phyloP scores from a whole-genome alignment of 2,329 filamentous ascomycete genomes.

The Botrytis deweyae region DNA sequence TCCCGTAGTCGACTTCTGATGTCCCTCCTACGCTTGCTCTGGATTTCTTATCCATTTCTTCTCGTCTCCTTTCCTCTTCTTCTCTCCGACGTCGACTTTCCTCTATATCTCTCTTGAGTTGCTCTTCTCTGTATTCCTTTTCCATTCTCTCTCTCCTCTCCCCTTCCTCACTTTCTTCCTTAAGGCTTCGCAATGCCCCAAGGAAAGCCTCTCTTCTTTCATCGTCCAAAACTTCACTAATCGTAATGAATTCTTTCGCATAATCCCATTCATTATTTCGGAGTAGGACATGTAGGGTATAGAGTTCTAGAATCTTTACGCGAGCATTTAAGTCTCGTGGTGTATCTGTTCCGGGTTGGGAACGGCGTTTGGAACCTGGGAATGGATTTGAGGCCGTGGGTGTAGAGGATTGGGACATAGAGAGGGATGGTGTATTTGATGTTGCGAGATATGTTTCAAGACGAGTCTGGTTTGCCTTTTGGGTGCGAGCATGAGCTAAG shows the following conservation, averaged over 20 bases:
- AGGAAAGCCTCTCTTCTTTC: constrained; percentile 87
- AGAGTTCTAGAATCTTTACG: constrained; percentile 91
- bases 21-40: constrained; percentile 54
- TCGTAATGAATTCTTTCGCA: constrained; percentile 82
- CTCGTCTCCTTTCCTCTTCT: constrained; percentile 56
- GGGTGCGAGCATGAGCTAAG: constrained; percentile 82
- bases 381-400: constrained; percentile 48
- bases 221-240: constrained; percentile 85
- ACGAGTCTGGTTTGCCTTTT: constrained; percentile 79
- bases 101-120: constrained; percentile 56
- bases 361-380: constrained; percentile 34
- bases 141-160: constrained; percentile 61
- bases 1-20: constrained; percentile 68
- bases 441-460: constrained; percentile 87
- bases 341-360: constrained; percentile 65
- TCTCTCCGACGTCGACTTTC: constrained; percentile 57
- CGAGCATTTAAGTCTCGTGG: constrained; percentile 80
- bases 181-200: constrained; percentile 77
- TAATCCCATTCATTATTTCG: constrained; percentile 97
- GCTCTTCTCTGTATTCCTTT: constrained; percentile 55
- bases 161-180: constrained; percentile 78
- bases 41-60: constrained; percentile 43
- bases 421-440: constrained; percentile 69
- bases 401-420: constrained; percentile 70
- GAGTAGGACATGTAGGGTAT: constrained; percentile 91